phyloP scores from a whole-genome alignment of 257 asterid genomes.

The Solanum corneliomulleri region DNA sequence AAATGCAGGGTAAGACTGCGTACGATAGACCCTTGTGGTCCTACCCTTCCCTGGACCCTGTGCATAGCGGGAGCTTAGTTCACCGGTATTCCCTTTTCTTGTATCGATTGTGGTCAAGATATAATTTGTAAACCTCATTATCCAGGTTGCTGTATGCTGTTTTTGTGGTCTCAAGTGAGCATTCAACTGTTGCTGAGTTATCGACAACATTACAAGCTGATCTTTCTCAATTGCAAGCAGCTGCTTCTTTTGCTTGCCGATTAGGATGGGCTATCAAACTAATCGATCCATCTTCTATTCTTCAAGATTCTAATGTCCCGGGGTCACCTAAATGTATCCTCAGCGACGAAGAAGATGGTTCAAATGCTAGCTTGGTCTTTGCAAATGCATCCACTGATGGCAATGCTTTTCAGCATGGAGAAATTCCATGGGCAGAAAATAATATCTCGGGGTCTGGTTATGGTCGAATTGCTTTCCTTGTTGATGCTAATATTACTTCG shows the following conservation, averaged over 20 bases:
- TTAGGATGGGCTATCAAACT: constrained; percentile 96
- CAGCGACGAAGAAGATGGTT: constrained; percentile 66
- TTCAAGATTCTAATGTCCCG: constrained; percentile 53
- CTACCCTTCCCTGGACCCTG: background rate
- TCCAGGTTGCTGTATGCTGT: constrained; percentile 98
- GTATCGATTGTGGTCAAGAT: background rate
- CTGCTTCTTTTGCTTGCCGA: constrained; percentile 99
- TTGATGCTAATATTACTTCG: constrained; percentile 94
- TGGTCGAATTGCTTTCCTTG: constrained; percentile 92
- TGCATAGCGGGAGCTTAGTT: background rate
- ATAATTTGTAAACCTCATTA: constrained; percentile 9
- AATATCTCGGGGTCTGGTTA: constrained; percentile 31
- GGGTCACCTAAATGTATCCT: constrained; percentile 62
- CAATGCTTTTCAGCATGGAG: constrained; percentile 50
- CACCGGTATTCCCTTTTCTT: background rate
- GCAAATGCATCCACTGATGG: constrained; percentile 45
- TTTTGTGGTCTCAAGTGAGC: constrained; percentile 93
- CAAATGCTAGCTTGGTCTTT: constrained; percentile 40
- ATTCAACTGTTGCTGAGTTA: constrained; percentile 92
- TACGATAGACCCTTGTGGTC: background rate
- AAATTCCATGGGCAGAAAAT: constrained; percentile 61
- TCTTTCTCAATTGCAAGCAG: constrained; percentile 91
- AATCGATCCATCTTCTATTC: constrained; percentile 89
- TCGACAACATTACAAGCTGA: constrained; percentile 94
- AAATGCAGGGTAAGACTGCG: background rate